These are phyloP conservation scores for Metschnikowia lochheadii DNA, from an alignment of 805 yeast genomes.

Conservation along the genomic window DNA sequence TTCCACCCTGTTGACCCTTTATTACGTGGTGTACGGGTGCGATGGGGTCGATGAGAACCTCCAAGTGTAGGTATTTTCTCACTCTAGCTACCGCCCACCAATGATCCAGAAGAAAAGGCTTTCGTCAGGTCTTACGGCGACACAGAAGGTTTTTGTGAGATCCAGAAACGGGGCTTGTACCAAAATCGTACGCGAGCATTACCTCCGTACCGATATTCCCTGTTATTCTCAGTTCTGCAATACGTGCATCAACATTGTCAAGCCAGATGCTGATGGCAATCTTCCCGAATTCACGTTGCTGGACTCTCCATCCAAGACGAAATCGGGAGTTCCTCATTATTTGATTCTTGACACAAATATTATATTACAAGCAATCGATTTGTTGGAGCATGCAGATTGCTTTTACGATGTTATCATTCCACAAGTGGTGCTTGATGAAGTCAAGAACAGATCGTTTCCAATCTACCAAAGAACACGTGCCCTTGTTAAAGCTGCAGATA, in stretches of 20 bases:
- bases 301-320: slow-evolving; percentile 49
- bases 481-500: slow-evolving; percentile 67
- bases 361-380: slow-evolving; percentile 81
- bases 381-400: slow-evolving; percentile 70
- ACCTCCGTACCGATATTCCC: slow-evolving; percentile 86
- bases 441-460: slow-evolving; percentile 80
- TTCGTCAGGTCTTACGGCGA: slow-evolving; percentile 50
- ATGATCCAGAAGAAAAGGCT: slow-evolving; percentile 31
- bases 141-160: slow-evolving; percentile 87
- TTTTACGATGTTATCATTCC: slow-evolving; percentile 92
- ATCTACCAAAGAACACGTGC: slow-evolving; percentile 80
- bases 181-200: slow-evolving; percentile 91
- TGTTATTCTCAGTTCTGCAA: slow-evolving; percentile 75
- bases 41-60: slow-evolving; percentile 1
- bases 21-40: slow-evolving; percentile 2
- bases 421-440: slow-evolving; percentile 92
- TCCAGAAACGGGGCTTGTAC: slow-evolving; percentile 87
- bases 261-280: slow-evolving; percentile 65
- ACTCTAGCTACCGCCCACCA: not conserved
- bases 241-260: slow-evolving; percentile 51
- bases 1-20: not conserved
- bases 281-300: slow-evolving; percentile 65
- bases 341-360: slow-evolving; percentile 85
- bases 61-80: not conserved
- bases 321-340: slow-evolving; percentile 66